Evolutionary conservation across 805 yeast species (phyloP).

Genomic region (Hanseniaspora thailandica): DNA sequence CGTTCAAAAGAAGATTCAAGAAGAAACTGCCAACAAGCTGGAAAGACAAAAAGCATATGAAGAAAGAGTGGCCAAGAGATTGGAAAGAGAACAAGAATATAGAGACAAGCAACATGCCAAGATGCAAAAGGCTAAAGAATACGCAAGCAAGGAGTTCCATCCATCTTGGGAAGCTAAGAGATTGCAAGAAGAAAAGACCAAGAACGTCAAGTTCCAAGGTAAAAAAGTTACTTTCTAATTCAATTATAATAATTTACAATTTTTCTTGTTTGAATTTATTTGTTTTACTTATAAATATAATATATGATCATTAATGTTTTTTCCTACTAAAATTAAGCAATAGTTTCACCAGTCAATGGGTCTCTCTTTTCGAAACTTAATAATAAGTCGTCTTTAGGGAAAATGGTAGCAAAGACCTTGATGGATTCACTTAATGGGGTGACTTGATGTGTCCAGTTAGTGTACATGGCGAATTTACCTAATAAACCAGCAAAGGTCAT

Average conservation of each 20-base stretch:
- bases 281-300: not conserved
- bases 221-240: slow-evolving; percentile 64
- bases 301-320: not conserved
- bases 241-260: too few relatives aligned
- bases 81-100: slow-evolving; percentile 24
- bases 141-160: slow-evolving; percentile 41
- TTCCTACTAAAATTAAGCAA: not conserved
- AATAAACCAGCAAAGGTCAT: slow-evolving; percentile 78
- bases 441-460: slow-evolving; percentile 70
- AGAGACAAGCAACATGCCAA: slow-evolving; percentile 27
- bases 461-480: slow-evolving; percentile 76
- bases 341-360: slow-evolving; percentile 30
- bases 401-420: slow-evolving; percentile 93
- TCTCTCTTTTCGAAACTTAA: slow-evolving; percentile 62
- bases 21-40: slow-evolving; percentile 44
- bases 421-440: slow-evolving; percentile 83
- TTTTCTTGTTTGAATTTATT: slow-evolving; percentile 29
- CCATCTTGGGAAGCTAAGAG: slow-evolving; percentile 98
- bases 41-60: slow-evolving; percentile 55
- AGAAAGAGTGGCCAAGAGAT: slow-evolving; percentile 58
- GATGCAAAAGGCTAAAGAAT: slow-evolving; percentile 18
- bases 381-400: slow-evolving; percentile 91
- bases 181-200: slow-evolving; percentile 52
- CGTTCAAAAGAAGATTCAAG: slow-evolving; percentile 51
- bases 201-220: slow-evolving; percentile 63